Conservation (phyloP, 352 stramenopile genomes). For the Pythium guiyangense region DNA sequence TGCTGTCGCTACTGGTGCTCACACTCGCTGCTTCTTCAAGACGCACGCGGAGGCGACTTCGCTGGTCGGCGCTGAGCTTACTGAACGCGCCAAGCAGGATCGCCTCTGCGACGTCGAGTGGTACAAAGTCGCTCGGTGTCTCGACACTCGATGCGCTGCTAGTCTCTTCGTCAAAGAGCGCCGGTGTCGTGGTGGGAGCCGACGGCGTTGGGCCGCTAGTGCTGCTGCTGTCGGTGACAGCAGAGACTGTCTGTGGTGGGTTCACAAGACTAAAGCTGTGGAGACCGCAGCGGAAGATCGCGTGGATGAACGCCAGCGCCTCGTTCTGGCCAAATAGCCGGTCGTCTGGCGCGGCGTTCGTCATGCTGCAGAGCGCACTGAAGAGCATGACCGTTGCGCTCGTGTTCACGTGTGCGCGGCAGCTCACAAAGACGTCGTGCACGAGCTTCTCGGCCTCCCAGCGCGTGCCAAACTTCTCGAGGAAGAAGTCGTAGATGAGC, state of each 20-base stretch:
- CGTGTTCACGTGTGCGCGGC: conserved; percentile 31
- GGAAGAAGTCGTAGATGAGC: conserved; percentile 73
- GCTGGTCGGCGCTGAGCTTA: conserved; percentile 43
- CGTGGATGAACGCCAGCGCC: conserved; percentile 52
- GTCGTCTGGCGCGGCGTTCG: conserved; percentile 48
- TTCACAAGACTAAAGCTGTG: conserved; percentile 54
- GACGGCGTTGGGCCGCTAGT: neutral
- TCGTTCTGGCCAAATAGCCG: conserved; percentile 67
- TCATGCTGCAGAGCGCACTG: conserved; percentile 68
- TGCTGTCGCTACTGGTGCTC: neutral
- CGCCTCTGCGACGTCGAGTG: conserved; percentile 24
- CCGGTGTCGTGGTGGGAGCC: neutral
- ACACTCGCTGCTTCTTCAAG: conserved; percentile 23
- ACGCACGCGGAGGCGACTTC: conserved; percentile 31
- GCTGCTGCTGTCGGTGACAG: neutral
- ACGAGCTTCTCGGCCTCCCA: conserved; percentile 77
- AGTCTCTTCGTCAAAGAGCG: too few species aligned
- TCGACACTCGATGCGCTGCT: neutral
- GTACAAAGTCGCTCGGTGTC: conserved; percentile 26
- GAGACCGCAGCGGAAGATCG: conserved; percentile 48
- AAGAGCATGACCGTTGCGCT: conserved; percentile 57
- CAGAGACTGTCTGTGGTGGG: conserved; percentile 6
- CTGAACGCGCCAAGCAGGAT: conserved; percentile 50
- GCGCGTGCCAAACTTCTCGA: conserved; percentile 60
- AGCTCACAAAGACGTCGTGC: conserved; percentile 81